phyloP scores from a whole-genome alignment of 176 grass and related monocot genomes.

The Cenchrus americanus region DNA sequence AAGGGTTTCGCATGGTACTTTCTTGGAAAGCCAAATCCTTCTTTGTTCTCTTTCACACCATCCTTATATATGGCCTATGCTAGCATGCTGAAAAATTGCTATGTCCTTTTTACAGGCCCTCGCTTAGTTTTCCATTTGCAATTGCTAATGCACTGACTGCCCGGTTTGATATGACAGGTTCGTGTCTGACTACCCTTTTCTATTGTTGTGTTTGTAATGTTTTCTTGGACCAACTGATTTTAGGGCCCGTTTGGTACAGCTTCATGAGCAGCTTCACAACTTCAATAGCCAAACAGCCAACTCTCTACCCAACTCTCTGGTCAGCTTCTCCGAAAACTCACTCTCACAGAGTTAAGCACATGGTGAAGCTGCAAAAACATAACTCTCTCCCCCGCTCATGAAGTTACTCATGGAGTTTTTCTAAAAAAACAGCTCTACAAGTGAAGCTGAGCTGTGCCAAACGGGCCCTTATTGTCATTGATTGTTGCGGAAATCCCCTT shows the following conservation, averaged over 20 bases:
- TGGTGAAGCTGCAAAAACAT: too few species aligned
- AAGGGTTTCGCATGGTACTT: slow-evolving; percentile 96
- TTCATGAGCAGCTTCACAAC: too few species aligned
- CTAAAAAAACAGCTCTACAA: too few species aligned
- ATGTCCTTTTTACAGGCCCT: slow-evolving; percentile 64
- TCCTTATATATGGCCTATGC: slow-evolving; percentile 23
- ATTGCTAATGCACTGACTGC: slow-evolving; percentile 92
- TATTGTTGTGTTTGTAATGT: slow-evolving; percentile 8
- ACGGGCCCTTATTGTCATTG: slow-evolving; percentile 32
- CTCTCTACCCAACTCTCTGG: too few species aligned
- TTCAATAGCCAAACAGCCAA: too few species aligned
- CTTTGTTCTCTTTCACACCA: background rate
- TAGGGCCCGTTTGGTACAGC: too few species aligned
- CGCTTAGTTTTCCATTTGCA: slow-evolving; percentile 86
- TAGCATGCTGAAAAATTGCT: slow-evolving; percentile 23
- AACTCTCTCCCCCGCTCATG: too few species aligned
- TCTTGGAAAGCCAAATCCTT: slow-evolving; percentile 33
- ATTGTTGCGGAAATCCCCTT: slow-evolving; percentile 67
- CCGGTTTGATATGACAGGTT: slow-evolving; percentile 78
- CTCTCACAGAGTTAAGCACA: too few species aligned
- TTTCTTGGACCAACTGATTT: slow-evolving; percentile 34
- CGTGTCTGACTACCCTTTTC: slow-evolving; percentile 34
- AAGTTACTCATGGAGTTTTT: too few species aligned
- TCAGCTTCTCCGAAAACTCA: too few species aligned
- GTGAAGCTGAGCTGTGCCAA: too few species aligned